These are phyloP conservation scores for Drechmeria coniospora DNA, from an alignment of 2,329 filamentous ascomycete genomes.

Conservation along the genomic window DNA sequence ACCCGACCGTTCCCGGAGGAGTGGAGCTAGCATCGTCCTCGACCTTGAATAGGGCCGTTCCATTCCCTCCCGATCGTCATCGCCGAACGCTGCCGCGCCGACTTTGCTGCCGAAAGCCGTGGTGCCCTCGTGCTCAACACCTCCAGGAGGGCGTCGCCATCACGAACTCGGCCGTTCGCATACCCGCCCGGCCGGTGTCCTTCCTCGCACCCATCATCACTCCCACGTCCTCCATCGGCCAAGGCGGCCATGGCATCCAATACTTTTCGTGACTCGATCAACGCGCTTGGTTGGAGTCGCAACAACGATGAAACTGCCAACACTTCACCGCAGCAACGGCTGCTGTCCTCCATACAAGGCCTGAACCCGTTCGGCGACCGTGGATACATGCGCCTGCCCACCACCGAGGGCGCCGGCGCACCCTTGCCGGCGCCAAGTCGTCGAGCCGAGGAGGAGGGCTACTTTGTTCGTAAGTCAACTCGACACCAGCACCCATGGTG, in stretches of 20 bases:
- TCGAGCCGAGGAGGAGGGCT: slow-evolving; percentile 88
- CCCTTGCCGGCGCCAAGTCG: slow-evolving; percentile 71
- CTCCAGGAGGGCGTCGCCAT: too few species aligned
- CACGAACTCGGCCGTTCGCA: too few species aligned
- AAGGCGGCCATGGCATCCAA: slow-evolving; percentile 57
- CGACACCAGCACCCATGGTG: slow-evolving; percentile 9
- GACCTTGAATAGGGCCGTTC: too few species aligned
- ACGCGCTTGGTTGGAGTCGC: slow-evolving; percentile 86
- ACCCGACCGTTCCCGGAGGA: too few species aligned
- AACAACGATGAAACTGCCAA: slow-evolving; percentile 67
- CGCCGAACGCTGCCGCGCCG: too few species aligned
- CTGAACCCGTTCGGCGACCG: slow-evolving; percentile 76
- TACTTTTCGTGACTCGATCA: slow-evolving; percentile 88
- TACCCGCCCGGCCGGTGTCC: background rate
- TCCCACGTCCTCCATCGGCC: background rate
- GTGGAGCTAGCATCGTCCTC: too few species aligned
- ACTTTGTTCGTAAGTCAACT: slow-evolving; percentile 73
- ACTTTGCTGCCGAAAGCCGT: too few species aligned
- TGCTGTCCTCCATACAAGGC: slow-evolving; percentile 68
- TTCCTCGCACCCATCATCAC: background rate
- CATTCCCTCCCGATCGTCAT: too few species aligned
- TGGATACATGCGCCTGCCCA: slow-evolving; percentile 84
- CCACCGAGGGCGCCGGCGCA: slow-evolving; percentile 66
- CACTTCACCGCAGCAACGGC: slow-evolving; percentile 52
- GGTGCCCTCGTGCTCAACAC: too few species aligned